Base-by-base conservation (phyloP, 176 grass and related monocot species). In the Eleusine indica region DNA sequence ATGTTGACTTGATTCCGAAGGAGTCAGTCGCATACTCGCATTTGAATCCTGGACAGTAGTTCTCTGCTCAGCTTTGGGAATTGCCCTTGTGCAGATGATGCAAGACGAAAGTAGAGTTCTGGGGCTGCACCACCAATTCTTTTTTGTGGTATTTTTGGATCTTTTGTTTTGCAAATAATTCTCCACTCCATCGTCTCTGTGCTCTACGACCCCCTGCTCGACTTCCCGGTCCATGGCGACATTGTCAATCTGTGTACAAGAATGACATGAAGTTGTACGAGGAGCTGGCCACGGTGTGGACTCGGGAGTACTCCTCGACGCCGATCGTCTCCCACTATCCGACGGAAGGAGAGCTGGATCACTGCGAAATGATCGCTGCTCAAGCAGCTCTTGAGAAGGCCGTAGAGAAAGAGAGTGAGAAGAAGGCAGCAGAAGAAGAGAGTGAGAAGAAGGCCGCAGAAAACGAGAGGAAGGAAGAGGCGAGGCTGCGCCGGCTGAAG, bases 131-230 rank as follows among this genome's bases (percentile, higher is more conserved):
- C 9, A 47, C 41, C 41, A 7, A 4, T 43, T 43, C 3, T 0
- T 43, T 43, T 43, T 43, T 43, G 41, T 43, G 41, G 7, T 43
- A 43, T 43, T 43, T 43, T 43, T 43, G 4, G 7, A 43, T 43
- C 4, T 43, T 13, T 0, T 54, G 3, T 18, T 54, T 54, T 15
- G 52, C 52, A 5, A 17, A 18, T 19, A 18, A 54, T 4, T 68
- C 67, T 83, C 28, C 3, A 39, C 17, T 2, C 3, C 68, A 1
- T 88, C 19, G 49, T 88, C 19, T 79, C 75, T 21, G 39, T 88
- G 19, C 81, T 84, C 75, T 11, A 12, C 48, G 60, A 88, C 25
- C 87, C 87, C 15, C 4, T 79, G 60, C 68, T 88, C 37, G 81
- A 88, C 29, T 11, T 21, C 58, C 47, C 75, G 2, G 6, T 29